Percentiles rank a stretch among this genome's conserved stretches.
These are phyloP conservation scores for Cordia subcordata DNA, from an alignment of 257 asterid species.

Conservation along the genomic window DNA sequence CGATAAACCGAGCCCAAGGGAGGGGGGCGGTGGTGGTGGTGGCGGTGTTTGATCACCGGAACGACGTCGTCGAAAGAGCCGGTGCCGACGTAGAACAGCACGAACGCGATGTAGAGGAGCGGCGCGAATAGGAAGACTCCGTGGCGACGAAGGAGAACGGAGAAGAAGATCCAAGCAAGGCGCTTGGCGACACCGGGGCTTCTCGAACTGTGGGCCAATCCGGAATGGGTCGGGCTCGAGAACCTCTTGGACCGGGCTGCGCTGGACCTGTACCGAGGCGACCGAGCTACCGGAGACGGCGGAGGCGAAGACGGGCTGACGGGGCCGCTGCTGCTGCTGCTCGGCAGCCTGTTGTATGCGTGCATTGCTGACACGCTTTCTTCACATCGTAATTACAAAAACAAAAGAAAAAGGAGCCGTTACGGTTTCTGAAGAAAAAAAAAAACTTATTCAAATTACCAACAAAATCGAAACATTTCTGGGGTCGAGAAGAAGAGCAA, in stretches of 20 bases:
- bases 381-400: no score
- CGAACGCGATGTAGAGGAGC: constrained; percentile 70
- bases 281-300: constrained; percentile 74
- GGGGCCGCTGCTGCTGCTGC: constrained; percentile 57
- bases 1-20: constrained; percentile 82
- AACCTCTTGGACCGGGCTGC: constrained; percentile 1
- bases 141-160: constrained; percentile 66
- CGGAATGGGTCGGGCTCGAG: constrained; percentile 42
- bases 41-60: constrained; percentile 41
- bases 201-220: constrained; percentile 18
- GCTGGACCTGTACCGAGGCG: constrained; percentile 44
- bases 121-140: constrained; percentile 90
- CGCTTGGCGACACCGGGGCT: constrained; percentile 43
- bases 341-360: constrained; percentile 86
- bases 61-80: constrained; percentile 85
- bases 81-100: constrained; percentile 93
- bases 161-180: constrained; percentile 57
- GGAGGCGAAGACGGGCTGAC: constrained; percentile 74
- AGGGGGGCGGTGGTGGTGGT: neutral
- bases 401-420: no score
- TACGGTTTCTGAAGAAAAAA: no score
- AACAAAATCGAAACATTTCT: no score
- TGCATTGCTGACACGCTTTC: constrained; percentile 51
- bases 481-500: no score
- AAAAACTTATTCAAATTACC: no score